Conservation (phyloP, 495 filamentous ascomycete species). For the Neurospora pannonica region DNA sequence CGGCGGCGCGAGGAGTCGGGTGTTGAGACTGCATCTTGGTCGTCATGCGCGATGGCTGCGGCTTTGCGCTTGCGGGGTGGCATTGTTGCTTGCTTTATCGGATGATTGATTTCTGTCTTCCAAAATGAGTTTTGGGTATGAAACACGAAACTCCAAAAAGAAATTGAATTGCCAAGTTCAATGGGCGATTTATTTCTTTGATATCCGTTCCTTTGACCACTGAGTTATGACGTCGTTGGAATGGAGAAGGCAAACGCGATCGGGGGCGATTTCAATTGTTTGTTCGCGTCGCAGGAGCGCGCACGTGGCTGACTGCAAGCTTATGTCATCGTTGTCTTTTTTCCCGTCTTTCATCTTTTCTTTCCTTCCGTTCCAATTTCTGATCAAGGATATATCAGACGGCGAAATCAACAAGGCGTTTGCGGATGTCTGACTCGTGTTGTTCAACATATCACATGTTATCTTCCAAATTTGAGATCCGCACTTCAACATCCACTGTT, state of each 20-base stretch:
- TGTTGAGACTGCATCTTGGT: not conserved
- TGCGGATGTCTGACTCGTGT: not conserved
- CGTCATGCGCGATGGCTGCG: not conserved
- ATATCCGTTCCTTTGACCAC: not conserved
- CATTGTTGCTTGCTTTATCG: not conserved
- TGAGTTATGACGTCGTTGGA: not conserved
- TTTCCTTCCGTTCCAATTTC: not conserved
- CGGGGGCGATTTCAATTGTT: not conserved
- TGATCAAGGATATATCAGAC: not conserved
- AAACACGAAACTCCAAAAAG: not conserved
- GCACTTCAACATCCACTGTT: not conserved
- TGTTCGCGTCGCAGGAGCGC: not conserved
- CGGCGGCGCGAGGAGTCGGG: not conserved
- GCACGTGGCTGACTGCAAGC: conserved; percentile 6
- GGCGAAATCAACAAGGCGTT: not conserved
- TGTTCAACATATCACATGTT: not conserved
- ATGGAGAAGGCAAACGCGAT: not conserved
- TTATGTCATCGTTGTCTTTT: not conserved
- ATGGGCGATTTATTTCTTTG: not conserved
- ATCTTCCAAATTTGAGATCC: not conserved
- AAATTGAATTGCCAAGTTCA: not conserved
- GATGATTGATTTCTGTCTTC: not conserved
- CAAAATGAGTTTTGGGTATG: not conserved
- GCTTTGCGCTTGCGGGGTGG: conserved; percentile 13
- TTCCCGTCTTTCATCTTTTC: not conserved